Base-by-base conservation (phyloP, 371 early-diverging fungal species). In the Basidiobolus heterosporus region DNA sequence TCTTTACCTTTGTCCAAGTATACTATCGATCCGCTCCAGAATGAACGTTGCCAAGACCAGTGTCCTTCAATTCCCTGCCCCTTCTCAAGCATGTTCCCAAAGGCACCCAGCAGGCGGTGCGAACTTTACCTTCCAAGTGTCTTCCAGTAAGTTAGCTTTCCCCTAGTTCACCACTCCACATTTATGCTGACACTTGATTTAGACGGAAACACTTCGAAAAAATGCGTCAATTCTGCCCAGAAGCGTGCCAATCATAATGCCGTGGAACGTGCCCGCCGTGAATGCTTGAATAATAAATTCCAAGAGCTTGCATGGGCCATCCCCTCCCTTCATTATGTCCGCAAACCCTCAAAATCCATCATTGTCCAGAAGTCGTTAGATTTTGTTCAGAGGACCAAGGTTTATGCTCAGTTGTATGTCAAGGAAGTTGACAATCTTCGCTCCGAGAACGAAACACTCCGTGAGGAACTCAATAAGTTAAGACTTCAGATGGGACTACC, bases 221-320 rank as follows among this genome's bases (percentile, higher is more conserved):
- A 48, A 37, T 43, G 42, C 17, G 47, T 48, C n/a, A 52, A 47
- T 37, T 47, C 47, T 48, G 72, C 70, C 11, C 74, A 80, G 66
- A 65, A 64, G 60, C 62, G 83, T 44, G 78, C 80, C 14, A 80
- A 72, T 17, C 86, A 85, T 57, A 85, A 85, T 53, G 83, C 83
- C 11, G 67, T 82, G 21, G 86, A 85, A 57, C 67, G 86, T 9
- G 82, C 82, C 46, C 66, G 85, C 46, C 72, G 86, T 41, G 86
- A 85, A 61, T 74, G 70, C 8, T 65, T 85, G 22, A 83, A 83
- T 54, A 61, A 62, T 30, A 75, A 77, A 48, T 82, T 85, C 56
- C 82, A 79, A 59, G 81, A 85, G 37, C 65, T 85, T 22, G 86
- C 86, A 13, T 71, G 74, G 56, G 72, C 77, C 15, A 53, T 85